These are phyloP conservation scores for Diaporthe caulivora DNA, from an alignment of 2,329 filamentous ascomycete genomes.

Conservation along the genomic window DNA sequence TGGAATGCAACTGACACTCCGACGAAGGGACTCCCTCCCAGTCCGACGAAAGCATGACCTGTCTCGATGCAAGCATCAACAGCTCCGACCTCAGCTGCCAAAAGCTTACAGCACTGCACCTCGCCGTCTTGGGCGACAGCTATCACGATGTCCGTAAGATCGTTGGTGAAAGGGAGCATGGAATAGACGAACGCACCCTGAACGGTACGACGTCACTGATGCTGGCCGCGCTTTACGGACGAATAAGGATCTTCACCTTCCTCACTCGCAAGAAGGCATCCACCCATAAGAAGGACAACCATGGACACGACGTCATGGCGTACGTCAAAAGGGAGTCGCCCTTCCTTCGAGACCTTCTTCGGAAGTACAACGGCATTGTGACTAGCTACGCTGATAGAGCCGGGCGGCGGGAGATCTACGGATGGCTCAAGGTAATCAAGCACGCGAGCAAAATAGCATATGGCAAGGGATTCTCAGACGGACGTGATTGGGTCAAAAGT, in stretches of 20 bases:
- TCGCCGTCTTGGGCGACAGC: neutral
- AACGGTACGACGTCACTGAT: neutral
- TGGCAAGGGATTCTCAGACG: neutral
- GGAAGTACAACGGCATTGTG: neutral
- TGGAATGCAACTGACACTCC: neutral
- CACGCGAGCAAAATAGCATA: neutral
- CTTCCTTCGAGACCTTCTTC: neutral
- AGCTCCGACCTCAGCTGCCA: neutral
- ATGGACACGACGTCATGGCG: neutral
- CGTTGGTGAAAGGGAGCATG: neutral
- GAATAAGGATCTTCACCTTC: neutral
- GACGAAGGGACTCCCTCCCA: neutral
- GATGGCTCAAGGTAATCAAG: neutral
- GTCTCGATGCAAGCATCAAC: neutral
- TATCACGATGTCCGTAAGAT: neutral
- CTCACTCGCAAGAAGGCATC: neutral
- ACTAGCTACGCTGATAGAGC: accelerated
- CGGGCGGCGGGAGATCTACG: neutral
- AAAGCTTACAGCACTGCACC: neutral
- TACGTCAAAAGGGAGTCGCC: neutral
- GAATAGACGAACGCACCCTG: neutral
- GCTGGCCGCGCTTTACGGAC: constrained; percentile 16
- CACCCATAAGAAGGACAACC: neutral
- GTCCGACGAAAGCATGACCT: neutral
- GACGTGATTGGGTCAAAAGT: neutral